phyloP scores from a whole-genome alignment of 345 rosid species.

The Ceriops zippeliana region DNA sequence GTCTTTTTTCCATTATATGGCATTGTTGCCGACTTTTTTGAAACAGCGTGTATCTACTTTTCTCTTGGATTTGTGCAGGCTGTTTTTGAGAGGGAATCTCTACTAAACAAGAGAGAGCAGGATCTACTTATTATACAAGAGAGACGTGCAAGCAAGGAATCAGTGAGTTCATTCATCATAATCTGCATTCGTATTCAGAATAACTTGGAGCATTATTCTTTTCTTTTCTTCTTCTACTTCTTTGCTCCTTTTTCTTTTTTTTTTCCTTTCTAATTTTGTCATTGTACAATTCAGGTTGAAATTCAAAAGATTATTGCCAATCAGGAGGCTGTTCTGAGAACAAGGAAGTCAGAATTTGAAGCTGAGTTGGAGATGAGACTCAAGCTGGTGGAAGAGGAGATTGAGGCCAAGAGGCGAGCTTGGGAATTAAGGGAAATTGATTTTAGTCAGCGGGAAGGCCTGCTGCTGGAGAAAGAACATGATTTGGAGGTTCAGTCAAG shows the following conservation, averaged over 20 bases:
- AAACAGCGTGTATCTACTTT: constrained; percentile 14
- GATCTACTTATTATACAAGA: constrained; percentile 66
- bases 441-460: constrained; percentile 61
- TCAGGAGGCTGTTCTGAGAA: constrained; percentile 60
- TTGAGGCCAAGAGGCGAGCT: constrained; percentile 80
- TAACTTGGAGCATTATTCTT: neutral
- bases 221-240: neutral
- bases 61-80: constrained; percentile 39
- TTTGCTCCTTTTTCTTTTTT: neutral
- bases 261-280: neutral
- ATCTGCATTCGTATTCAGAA: neutral
- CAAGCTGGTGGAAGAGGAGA: constrained; percentile 73
- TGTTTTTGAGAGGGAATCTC: constrained; percentile 52
- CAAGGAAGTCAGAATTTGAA: constrained; percentile 64
- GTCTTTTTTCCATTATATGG: neutral
- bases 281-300: constrained; percentile 49
- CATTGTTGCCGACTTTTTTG: constrained; percentile 2
- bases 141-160: constrained; percentile 65
- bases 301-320: constrained; percentile 51
- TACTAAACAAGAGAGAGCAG: constrained; percentile 60
- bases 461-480: constrained; percentile 67
- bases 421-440: constrained; percentile 92
- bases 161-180: constrained; percentile 50
- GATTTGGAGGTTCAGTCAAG: constrained; percentile 64
- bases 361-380: constrained; percentile 63